Percentiles rank a stretch among this genome's conserved stretches.
Evolutionary conservation across 1,284 basidiomycete species (phyloP).

Genomic region (Moesziomyces sp.): DNA sequence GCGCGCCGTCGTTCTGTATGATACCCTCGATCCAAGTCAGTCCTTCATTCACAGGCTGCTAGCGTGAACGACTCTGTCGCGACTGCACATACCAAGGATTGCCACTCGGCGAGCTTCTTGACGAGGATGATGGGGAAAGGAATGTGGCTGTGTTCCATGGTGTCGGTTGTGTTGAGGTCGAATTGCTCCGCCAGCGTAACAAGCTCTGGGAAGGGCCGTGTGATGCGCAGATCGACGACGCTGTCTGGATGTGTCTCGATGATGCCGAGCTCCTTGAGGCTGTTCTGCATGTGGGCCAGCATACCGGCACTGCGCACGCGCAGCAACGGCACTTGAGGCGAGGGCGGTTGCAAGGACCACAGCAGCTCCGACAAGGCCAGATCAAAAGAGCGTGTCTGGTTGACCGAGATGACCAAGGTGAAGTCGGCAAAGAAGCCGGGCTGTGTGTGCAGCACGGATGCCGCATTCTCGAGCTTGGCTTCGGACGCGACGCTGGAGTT

Average conservation of each 20-base stretch:
- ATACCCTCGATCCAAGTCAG: no score
- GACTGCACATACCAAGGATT: conserved; percentile 55
- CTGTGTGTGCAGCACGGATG: conserved; percentile 72
- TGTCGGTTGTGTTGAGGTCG: conserved; percentile 50
- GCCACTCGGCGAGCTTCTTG: conserved; percentile 83
- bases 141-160: conserved; percentile 59
- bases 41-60: no score
- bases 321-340: conserved; percentile 55
- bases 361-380: conserved; percentile 48
- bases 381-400: conserved; percentile 55
- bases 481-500: conserved; percentile 85
- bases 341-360: conserved; percentile 49
- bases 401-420: conserved; percentile 83
- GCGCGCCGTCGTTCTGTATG: conserved; percentile 31
- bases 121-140: conserved; percentile 70
- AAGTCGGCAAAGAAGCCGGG: conserved; percentile 73
- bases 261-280: conserved; percentile 69
- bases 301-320: conserved; percentile 54
- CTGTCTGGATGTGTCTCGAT: conserved; percentile 92
- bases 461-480: conserved; percentile 72
- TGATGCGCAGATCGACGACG: conserved; percentile 76
- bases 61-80: no score
- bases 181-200: conserved; percentile 42
- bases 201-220: conserved; percentile 81
- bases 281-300: conserved; percentile 56